These are phyloP conservation scores for Pleurotus ostreatus DNA, from an alignment of 768 basidiomycete species.

Conservation along the genomic window DNA sequence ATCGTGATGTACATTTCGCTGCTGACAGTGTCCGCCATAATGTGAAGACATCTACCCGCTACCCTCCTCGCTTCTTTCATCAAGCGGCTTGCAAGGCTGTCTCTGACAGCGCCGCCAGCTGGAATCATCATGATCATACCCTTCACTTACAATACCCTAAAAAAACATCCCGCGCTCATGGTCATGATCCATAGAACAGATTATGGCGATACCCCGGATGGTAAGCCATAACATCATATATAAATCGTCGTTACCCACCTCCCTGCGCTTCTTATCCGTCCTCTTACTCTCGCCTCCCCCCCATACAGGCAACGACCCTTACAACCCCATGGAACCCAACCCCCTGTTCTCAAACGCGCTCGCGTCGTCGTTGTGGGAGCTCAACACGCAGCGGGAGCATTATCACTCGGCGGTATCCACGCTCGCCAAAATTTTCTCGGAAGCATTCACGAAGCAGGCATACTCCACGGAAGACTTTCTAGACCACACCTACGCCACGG, in stretches of 20 bases:
- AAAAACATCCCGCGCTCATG: constrained; percentile 90
- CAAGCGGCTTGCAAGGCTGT: constrained; percentile 83
- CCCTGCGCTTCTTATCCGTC: background rate
- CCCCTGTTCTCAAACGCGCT: constrained; percentile 78
- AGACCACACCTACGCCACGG: constrained; percentile 88
- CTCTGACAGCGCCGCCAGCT: constrained; percentile 82
- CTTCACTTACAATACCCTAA: constrained; percentile 91
- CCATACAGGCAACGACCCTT: constrained; percentile 48
- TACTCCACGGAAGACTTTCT: constrained; percentile 95
- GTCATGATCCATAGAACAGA: constrained; percentile 78
- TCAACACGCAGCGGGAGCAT: constrained; percentile 72
- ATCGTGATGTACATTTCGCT: too few relatives aligned
- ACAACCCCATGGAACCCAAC: constrained; percentile 58
- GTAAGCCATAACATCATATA: constrained; percentile 16
- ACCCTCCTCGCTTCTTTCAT: constrained; percentile 93
- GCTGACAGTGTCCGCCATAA: background rate
- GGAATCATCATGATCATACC: constrained; percentile 90
- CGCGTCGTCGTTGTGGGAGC: constrained; percentile 91
- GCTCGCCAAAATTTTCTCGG: constrained; percentile 78
- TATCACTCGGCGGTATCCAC: constrained; percentile 89
- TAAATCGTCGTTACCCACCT: background rate
- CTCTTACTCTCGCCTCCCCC: background rate
- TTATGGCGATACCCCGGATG: constrained; percentile 30
- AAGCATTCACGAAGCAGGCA: constrained; percentile 90
- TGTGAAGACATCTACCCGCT: constrained; percentile 71